Evolutionary conservation across 106 monocot species (phyloP).

Genomic region (Amphibolis antarctica): DNA sequence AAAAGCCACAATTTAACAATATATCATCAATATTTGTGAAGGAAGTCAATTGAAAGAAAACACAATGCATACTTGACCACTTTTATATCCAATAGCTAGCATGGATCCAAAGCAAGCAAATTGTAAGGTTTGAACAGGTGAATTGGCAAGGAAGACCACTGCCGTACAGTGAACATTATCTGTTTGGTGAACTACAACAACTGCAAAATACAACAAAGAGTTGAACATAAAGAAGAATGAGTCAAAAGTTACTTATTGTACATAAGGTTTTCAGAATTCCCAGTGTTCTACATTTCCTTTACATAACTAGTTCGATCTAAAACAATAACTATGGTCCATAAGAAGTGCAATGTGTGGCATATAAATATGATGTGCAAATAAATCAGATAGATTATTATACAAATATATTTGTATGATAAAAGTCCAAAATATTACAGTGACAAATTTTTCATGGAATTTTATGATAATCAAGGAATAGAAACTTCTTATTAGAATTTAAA

Average conservation of each 20-base stretch:
- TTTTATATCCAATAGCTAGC: slow-evolving; percentile 64
- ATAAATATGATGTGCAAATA: too few relatives aligned
- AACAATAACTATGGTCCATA: too few relatives aligned
- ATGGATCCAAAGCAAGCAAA: slow-evolving; percentile 40
- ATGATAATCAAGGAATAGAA: too few relatives aligned
- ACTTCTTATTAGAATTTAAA: too few relatives aligned
- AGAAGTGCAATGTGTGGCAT: too few relatives aligned
- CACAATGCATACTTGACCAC: slow-evolving; percentile 69
- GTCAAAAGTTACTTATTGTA: neutral
- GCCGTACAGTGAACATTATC: slow-evolving; percentile 33
- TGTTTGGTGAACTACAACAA: slow-evolving; percentile 1
- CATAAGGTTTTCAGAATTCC: too few relatives aligned
- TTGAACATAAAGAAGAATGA: neutral
- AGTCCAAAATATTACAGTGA: too few relatives aligned
- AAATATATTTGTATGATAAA: too few relatives aligned
- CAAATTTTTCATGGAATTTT: too few relatives aligned
- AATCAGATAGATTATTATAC: too few relatives aligned
- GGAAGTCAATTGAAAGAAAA: neutral
- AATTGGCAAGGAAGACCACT: slow-evolving; percentile 36
- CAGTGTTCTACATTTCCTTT: too few relatives aligned
- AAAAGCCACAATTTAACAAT: neutral
- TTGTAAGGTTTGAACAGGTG: slow-evolving; percentile 37
- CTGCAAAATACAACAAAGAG: slow-evolving; percentile 3
- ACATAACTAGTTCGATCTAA: too few relatives aligned
- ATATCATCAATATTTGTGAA: neutral